Evolutionary conservation across 2,329 filamentous ascomycete species (phyloP), one percentile per base, ranked within the genome.

Genomic region (Colletotrichum sp.): DNA sequence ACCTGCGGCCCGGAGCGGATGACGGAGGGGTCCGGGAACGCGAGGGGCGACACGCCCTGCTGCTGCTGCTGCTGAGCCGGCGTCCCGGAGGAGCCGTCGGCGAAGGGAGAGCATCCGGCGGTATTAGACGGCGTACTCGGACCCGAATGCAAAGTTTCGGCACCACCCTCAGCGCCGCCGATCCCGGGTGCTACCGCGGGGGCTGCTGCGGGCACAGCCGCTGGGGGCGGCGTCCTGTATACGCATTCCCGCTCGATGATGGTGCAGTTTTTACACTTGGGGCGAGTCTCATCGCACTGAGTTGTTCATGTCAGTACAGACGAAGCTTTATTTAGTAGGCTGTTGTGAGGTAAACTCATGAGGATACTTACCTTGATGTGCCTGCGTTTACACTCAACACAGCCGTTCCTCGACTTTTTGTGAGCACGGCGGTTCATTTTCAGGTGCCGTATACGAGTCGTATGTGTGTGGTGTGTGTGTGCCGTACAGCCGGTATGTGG

Each of bases 371-470:
- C 81, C 80, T 83, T 83, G 71, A 83, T 79, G 68, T 83, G 82
- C 6, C 82, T 80, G 32, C 78, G 77, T 73, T 83, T 83, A 78
- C 80, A 84, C 76, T 81, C 79, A 18, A 77, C 70, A 70, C 82
- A 84, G 26, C 82, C 82, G 15, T 74, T 76, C 55, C 79, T 78
- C 18, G 82, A 83, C 78, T 84, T 84, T 71, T 81, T 82, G 79
- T 83, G 82, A 68, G 66, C 55, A 8, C 52, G 66, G 15, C 55
- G 66, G 10, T 69, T 69, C 34, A 32, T 69, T 4, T 26, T 64
- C 32, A 64, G 60, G 12, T 38, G 43, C 7, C 10, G 43, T 21
- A 24, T 52, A 24, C 8, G 15, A 38, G 36, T 38, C 36, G 43
- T 24, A 13, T 8, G 2, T 13, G n/a, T 43, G 18, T 12, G 43